phyloP scores from a whole-genome alignment of 73 alveolate species.

The Paramecium caudatum region DNA sequence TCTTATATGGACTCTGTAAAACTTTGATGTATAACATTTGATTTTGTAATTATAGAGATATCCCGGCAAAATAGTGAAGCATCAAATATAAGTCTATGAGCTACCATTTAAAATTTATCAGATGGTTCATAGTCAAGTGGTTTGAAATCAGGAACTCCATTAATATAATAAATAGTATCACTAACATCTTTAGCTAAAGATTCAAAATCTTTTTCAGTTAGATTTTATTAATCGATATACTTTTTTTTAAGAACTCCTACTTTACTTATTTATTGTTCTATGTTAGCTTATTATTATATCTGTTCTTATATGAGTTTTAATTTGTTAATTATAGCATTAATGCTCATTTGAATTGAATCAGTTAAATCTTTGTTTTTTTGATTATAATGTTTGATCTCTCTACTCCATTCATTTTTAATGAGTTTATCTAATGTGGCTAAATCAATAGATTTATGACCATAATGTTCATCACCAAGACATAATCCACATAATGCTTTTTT shows the following conservation, averaged over 20 bases:
- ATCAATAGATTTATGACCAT: conserved; percentile 28
- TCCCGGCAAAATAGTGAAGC: conserved; percentile 19
- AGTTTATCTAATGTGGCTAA: neutral
- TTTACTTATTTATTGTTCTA: neutral
- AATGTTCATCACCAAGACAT: conserved; percentile 19
- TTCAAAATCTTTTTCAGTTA: conserved; percentile 46
- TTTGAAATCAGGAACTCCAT: conserved; percentile 13
- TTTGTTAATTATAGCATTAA: neutral
- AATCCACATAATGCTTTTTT: conserved; percentile 43
- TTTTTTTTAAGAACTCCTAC: neutral
- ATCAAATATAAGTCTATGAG: neutral
- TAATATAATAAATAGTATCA: neutral
- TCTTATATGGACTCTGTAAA: conserved; percentile 5
- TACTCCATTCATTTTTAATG: neutral
- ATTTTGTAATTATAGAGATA: conserved; percentile 4
- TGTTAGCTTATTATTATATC: neutral
- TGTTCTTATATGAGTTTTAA: neutral
- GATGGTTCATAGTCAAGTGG: conserved; percentile 30
- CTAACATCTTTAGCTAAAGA: conserved; percentile 21
- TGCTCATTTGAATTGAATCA: conserved; percentile 38
- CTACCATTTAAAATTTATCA: neutral
- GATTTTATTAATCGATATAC: conserved; percentile 3
- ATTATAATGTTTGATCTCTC: neutral
- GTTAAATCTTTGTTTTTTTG: conserved; percentile 24
- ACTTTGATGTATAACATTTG: neutral